A percentile compares a stretch with the other conserved stretches of the same genome.
Conservation (phyloP, 1,284 basidiomycete genomes). For the Entoloma clypeatum region DNA sequence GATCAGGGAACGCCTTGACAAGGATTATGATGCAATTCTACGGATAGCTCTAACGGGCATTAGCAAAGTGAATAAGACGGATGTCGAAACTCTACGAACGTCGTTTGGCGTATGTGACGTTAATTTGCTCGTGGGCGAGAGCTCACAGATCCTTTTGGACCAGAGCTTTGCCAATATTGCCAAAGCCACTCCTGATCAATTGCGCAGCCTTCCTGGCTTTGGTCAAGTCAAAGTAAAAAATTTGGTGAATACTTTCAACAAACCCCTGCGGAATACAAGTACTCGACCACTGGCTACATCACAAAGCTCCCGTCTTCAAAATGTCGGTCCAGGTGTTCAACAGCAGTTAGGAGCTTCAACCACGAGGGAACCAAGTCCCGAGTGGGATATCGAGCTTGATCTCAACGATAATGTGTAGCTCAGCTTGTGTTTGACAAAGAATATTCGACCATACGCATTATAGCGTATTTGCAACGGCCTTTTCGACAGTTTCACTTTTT, state of each 20-base stretch:
- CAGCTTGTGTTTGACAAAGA: neutral
- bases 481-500: too few relatives aligned
- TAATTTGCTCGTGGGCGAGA: neutral
- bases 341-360: conserved; percentile 9
- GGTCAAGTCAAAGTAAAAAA: conserved; percentile 92
- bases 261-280: conserved; percentile 65
- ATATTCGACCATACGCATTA: neutral
- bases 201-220: conserved; percentile 87
- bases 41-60: conserved; percentile 88
- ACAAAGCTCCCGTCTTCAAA: conserved; percentile 2
- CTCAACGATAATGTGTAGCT: conserved; percentile 9
- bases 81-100: conserved; percentile 89
- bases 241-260: conserved; percentile 74
- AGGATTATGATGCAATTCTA: conserved; percentile 81
- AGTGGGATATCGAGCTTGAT: conserved; percentile 59
- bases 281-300: conserved; percentile 41
- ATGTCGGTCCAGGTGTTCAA: conserved; percentile 8
- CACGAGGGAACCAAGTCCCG: conserved; percentile 34
- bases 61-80: conserved; percentile 95
- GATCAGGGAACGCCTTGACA: conserved; percentile 91
- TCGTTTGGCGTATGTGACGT: conserved; percentile 80
- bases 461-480: neutral
- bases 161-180: conserved; percentile 85
- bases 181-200: conserved; percentile 65
- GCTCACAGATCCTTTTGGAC: conserved; percentile 9